Base-by-base conservation (phyloP, 2,329 filamentous ascomycete genomes). In the Zasmidium angulare region DNA sequence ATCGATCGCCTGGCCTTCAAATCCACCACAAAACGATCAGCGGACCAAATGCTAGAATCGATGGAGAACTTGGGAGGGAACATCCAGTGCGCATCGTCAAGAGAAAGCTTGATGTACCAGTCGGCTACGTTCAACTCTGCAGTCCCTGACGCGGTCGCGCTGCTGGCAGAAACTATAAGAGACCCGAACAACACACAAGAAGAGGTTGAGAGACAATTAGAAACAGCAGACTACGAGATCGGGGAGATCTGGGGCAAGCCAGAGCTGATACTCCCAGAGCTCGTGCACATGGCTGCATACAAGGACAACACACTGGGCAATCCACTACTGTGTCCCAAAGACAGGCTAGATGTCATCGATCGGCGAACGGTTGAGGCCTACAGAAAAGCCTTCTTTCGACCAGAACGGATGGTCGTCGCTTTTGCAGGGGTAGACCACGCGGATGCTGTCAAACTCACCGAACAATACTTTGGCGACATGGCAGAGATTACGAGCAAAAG, bases 31-130 rank as follows among this genome's bases (percentile, higher is more conserved):
- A 79, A 81, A 36, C 86, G 87, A 61, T 85, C 85, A 0, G 86
- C 87, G 57, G 93, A 97, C 76, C 82, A 92, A 67, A 95, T 98
- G 87, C 81, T 96, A 20, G 91, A 96, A 75, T 82, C 87, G 31
- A 84, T 97, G 31, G 95, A 98, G 77, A 88, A 87, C 0, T 81
- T 99, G 2, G 95, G 95, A 36, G 95, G 95, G 29, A 97, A 97
- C 74, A 93, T 99, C 60, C 93, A 98, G 78, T 99, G 95, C 78
- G 93, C 93, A 11, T 97, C 93, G 1, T 96, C 92, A 1, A 84
- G 95, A 65, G 95, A 99, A 77, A 91, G 91, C 58, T 85, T 99
- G 78, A 99, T 99, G 95, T 99, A 99, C 80, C 95, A 99, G 77
- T 91, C 92, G 1, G 95, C 95, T 23, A 97, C 93, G 26, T 99